These are phyloP conservation scores for Backusella macrospora DNA, from an alignment of 192 early-diverging fungal genomes.

Conservation along the genomic window DNA sequence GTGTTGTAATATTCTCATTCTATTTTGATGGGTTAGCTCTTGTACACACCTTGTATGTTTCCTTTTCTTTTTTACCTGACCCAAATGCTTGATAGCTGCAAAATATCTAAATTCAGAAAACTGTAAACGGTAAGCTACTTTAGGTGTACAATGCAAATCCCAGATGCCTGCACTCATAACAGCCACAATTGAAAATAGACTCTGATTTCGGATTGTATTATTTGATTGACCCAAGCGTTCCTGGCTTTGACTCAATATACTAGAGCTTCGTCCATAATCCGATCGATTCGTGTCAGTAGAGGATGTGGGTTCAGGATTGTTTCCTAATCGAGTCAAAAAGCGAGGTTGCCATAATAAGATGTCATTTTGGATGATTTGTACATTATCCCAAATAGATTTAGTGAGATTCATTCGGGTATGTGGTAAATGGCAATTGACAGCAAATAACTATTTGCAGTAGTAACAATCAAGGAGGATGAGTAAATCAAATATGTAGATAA, in stretches of 20 bases:
- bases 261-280: constrained; percentile 3
- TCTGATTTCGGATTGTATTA: neutral
- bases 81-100: constrained; percentile 51
- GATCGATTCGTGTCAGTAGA: neutral
- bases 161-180: constrained; percentile 33
- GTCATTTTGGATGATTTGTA: constrained; percentile 50
- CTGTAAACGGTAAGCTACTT: constrained; percentile 29
- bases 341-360: constrained; percentile 46
- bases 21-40: neutral
- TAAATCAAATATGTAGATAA: neutral
- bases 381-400: constrained; percentile 42
- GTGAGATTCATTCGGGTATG: constrained; percentile 34
- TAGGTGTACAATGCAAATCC: constrained; percentile 25
- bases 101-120: constrained; percentile 53
- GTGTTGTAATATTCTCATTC: constrained; percentile 48
- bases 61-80: constrained; percentile 17
- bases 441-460: constrained; percentile 33
- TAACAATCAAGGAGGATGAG: constrained; percentile 8
- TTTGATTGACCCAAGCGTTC: constrained; percentile 20
- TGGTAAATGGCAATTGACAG: constrained; percentile 47
- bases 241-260: constrained; percentile 32
- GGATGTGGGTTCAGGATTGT: neutral
- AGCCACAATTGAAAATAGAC: constrained; percentile 27
- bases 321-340: constrained; percentile 1
- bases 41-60: neutral